Percentiles rank a stretch among this genome's conserved stretches.
Conservation (phyloP, 805 yeast species). For the Cyberlindnera petersonii region DNA sequence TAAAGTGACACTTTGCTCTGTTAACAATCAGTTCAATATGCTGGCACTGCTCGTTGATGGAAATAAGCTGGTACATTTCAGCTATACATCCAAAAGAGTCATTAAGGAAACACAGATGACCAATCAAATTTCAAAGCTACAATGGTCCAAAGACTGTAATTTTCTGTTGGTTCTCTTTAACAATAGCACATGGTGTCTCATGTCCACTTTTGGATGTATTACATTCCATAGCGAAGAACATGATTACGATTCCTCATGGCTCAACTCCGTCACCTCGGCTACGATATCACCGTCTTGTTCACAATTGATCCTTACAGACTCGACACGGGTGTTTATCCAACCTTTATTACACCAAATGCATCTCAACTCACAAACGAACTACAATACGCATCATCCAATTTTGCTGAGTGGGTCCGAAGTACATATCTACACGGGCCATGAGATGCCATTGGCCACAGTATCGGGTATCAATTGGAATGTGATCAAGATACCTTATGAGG, state of each 20-base stretch:
- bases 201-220: constrained; percentile 28
- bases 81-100: constrained; percentile 4
- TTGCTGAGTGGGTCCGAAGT: constrained; percentile 21
- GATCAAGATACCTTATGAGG: constrained; percentile 23
- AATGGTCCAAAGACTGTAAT: constrained; percentile 19
- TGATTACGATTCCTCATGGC: constrained; percentile 14
- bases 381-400: constrained; percentile 25
- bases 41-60: constrained; percentile 4
- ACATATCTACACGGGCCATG: constrained; percentile 27
- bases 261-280: constrained; percentile 4
- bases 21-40: constrained; percentile 9
- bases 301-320: constrained; percentile 7
- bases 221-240: constrained; percentile 18
- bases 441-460: constrained; percentile 14
- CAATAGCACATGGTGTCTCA: constrained; percentile 25
- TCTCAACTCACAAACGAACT: constrained; percentile 18
- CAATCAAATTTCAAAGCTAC: constrained; percentile 1
- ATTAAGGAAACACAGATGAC: constrained; percentile 6
- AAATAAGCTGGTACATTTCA: constrained; percentile 7
- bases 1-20: constrained; percentile 8
- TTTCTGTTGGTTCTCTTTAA: constrained; percentile 15
- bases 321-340: constrained; percentile 6
- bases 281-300: neutral
- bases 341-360: constrained; percentile 2
- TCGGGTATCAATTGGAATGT: constrained; percentile 22